Conservation (phyloP, 2,329 filamentous ascomycete species). For the Fusarium neocosmosporiellum region DNA sequence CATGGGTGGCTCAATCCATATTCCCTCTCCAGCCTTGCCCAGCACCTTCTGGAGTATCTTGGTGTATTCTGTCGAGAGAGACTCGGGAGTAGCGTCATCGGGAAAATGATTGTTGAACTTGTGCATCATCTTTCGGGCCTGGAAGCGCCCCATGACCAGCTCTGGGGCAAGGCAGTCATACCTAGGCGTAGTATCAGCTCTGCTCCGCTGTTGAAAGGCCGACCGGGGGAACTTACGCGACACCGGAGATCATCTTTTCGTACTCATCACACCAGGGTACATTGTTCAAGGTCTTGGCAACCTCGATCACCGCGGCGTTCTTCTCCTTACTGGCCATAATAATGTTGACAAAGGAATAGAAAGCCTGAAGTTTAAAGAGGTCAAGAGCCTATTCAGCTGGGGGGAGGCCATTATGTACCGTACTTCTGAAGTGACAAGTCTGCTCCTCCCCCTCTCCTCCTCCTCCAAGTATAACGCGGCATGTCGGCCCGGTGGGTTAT, state of each 20-base stretch:
- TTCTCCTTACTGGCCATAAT: neutral
- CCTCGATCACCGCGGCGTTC: neutral
- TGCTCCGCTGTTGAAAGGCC: neutral
- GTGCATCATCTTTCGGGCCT: conserved; percentile 4
- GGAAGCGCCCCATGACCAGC: neutral
- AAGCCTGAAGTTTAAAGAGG: neutral
- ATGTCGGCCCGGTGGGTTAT: neutral
- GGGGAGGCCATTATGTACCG: neutral
- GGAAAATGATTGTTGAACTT: conserved; percentile 20
- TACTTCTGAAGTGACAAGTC: neutral
- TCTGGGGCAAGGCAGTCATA: conserved; percentile 11
- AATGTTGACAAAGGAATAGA: neutral
- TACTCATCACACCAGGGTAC: conserved; percentile 27
- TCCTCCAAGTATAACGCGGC: neutral
- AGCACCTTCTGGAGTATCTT: conserved; percentile 13
- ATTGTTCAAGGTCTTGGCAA: conserved; percentile 15
- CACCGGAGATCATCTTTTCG: conserved; percentile 33
- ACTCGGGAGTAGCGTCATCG: conserved; percentile 3
- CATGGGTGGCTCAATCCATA: conserved; percentile 70
- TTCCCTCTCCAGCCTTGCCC: conserved; percentile 44
- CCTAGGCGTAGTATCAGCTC: neutral
- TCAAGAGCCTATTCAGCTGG: neutral
- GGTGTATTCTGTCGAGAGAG: neutral
- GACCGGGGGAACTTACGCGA: conserved; percentile 5
- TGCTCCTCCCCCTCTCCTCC: neutral